Evolutionary conservation across 2,329 filamentous ascomycete species (phyloP), one percentile per base, ranked within the genome.

Genomic region (Alternaria incomplexa): DNA sequence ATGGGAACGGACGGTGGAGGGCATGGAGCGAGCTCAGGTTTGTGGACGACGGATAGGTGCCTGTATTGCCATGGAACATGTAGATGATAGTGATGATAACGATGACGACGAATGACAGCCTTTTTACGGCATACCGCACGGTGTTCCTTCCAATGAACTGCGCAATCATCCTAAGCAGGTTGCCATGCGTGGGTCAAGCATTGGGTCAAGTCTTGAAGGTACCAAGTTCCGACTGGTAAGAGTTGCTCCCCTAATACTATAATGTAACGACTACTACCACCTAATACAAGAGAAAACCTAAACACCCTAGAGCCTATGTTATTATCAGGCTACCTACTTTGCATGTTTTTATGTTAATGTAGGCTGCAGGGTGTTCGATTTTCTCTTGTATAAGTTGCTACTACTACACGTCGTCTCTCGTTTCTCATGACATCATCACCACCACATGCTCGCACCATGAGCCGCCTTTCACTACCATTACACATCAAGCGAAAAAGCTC

Each of bases 391-490:
- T 25, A 25, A 25, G 23, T 5, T 25, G 23, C 23, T 25, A 36
- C 48, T 58, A 56, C 48, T 28, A 57, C 32, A 57, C n/a, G 6
- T 45, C 17, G 17, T 40, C 46, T 61, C 22, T 44, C 48, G 9
- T 52, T 58, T 57, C 26, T 61, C 44, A 44, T 60, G 20, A 47
- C 12, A 15, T 53, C 57, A 26, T 63, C 36, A 61, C 12, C 43
- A 25, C 45, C 53, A 20, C 23, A 32, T 45, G 22, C 30, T 20
- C 36, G 46, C 13, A 10, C 26, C 32, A 4, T 6, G 10, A 28
- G 32, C 26, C 36, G 36, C 26, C 4, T 25, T 32, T 22, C 17
- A 12, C 50, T 26, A 40, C 13, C 20, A 46, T 36, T 22, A 59
- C 48, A 59, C 1, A 26, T 22, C 3, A 43, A 30, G 20, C 22